These are phyloP conservation scores for Cryptococcus neoformans DNA, from an alignment of 1,284 basidiomycete genomes.

Conservation along the genomic window DNA sequence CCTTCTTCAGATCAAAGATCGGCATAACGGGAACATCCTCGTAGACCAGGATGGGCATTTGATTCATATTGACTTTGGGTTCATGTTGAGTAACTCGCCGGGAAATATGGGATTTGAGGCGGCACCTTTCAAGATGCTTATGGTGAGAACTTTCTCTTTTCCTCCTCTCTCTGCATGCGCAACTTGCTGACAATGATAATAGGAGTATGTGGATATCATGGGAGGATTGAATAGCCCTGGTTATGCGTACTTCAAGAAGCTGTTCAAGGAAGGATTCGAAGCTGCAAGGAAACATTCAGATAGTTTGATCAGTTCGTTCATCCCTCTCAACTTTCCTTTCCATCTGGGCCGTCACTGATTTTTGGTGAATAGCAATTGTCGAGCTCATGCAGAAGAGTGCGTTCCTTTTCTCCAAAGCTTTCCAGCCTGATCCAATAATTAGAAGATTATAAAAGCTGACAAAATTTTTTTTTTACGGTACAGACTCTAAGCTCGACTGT, in stretches of 20 bases:
- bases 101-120: constrained; percentile 98
- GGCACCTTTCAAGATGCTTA: constrained; percentile 93
- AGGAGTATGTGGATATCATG: constrained; percentile 94
- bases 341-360: background rate
- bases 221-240: constrained; percentile 77
- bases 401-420: constrained; percentile 11
- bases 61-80: constrained; percentile 91
- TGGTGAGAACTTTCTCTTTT: constrained; percentile 36
- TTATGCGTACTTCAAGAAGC: constrained; percentile 77
- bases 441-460: background rate
- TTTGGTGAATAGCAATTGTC: constrained; percentile 65
- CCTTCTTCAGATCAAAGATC: constrained; percentile 96
- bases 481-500: constrained; percentile 90
- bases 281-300: constrained; percentile 95
- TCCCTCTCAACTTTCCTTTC: background rate
- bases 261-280: constrained; percentile 93
- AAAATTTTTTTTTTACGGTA: background rate
- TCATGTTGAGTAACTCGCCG: constrained; percentile 95
- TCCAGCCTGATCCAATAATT: background rate
- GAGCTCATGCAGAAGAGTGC: constrained; percentile 93
- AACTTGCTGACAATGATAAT: constrained; percentile 3
- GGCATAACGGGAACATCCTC: constrained; percentile 98
- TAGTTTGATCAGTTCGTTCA: constrained; percentile 81
- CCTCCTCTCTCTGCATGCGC: background rate
- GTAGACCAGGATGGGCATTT: constrained; percentile 88